Evolutionary conservation across 306 rosid genomes (phyloP).

Genomic region (Prunus dulcis): DNA sequence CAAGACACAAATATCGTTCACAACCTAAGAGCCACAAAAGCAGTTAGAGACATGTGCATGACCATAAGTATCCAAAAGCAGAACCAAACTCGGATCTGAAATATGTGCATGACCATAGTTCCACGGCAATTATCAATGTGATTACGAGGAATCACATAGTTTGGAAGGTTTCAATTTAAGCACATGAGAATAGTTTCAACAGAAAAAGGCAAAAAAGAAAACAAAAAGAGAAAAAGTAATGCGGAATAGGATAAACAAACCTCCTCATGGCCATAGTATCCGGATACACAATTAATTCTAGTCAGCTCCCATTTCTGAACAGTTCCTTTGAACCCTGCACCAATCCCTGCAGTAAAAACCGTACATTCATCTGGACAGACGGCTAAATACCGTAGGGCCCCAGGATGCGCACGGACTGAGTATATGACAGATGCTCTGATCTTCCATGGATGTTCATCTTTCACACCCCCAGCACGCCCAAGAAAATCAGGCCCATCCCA

Average conservation of each 20-base stretch:
- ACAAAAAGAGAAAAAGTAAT: not conserved
- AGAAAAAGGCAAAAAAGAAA: not conserved
- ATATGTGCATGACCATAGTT: not conserved
- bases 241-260: constrained; percentile 41
- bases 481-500: constrained; percentile 97
- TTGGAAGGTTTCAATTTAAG: constrained; percentile 22
- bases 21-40: constrained; percentile 62
- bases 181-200: not conserved
- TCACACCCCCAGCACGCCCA: constrained; percentile 78
- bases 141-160: not conserved
- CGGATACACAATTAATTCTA: constrained; percentile 61
- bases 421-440: constrained; percentile 83
- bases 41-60: constrained; percentile 24
- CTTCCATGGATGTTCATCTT: constrained; percentile 97
- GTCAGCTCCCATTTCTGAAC: constrained; percentile 92
- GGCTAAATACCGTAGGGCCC: constrained; percentile 86
- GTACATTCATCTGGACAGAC: constrained; percentile 74
- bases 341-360: constrained; percentile 87
- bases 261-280: constrained; percentile 98
- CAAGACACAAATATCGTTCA: constrained; percentile 76
- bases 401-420: constrained; percentile 90
- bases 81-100: not conserved
- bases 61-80: constrained; percentile 6
- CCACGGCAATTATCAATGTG: constrained; percentile 9
- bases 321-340: constrained; percentile 93